phyloP scores from a whole-genome alignment of 2,329 filamentous ascomycete species.

The Hypomyces perniciosus region DNA sequence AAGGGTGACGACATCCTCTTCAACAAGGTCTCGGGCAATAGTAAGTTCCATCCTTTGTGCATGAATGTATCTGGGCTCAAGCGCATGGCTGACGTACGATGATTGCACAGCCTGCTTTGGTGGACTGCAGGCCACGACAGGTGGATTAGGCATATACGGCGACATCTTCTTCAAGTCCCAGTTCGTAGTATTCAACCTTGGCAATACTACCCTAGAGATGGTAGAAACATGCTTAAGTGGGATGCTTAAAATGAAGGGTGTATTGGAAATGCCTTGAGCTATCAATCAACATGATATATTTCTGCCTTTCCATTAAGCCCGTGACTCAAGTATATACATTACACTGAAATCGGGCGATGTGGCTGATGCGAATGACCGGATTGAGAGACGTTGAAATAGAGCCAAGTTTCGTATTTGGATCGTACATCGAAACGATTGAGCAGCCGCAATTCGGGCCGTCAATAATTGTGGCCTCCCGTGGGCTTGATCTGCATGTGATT shows the following conservation, averaged over 20 bases:
- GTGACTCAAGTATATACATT: too few relatives aligned
- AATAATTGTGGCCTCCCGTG: too few relatives aligned
- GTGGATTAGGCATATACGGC: slow-evolving; percentile 54
- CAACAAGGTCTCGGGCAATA: slow-evolving; percentile 41
- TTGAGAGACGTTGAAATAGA: too few relatives aligned
- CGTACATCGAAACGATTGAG: too few relatives aligned
- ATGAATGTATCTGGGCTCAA: neutral
- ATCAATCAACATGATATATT: too few relatives aligned
- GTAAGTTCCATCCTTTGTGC: slow-evolving; percentile 33
- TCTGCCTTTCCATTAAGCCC: too few relatives aligned
- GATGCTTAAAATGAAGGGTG: neutral
- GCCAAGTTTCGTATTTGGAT: too few relatives aligned
- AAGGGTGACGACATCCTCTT: slow-evolving; percentile 50
- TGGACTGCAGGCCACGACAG: slow-evolving; percentile 55
- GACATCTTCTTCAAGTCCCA: slow-evolving; percentile 58
- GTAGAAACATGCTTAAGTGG: slow-evolving; percentile 26
- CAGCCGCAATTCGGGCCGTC: too few relatives aligned
- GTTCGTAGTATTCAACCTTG: slow-evolving; percentile 52
- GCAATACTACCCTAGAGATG: slow-evolving; percentile 49
- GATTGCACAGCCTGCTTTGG: slow-evolving; percentile 54
- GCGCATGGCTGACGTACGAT: neutral
- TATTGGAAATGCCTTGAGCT: neutral
- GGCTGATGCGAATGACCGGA: too few relatives aligned
- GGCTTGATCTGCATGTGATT: too few relatives aligned
- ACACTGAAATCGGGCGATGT: too few relatives aligned